Evolutionary conservation across 2,329 filamentous ascomycete species (phyloP).

Genomic region (Pseudocercospora eumusae): DNA sequence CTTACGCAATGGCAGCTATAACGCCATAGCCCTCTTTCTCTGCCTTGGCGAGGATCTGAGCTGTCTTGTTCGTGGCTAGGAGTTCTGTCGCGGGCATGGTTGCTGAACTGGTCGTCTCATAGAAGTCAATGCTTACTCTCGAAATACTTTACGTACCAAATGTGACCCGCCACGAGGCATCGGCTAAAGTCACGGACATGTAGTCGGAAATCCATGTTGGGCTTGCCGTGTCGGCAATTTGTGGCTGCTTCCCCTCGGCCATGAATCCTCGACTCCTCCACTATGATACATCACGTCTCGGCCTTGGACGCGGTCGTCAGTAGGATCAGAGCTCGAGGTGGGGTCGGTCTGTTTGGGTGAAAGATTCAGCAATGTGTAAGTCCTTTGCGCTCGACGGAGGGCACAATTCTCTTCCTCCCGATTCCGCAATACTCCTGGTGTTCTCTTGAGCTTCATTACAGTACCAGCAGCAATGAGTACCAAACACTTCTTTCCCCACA

Average conservation of each 20-base stretch:
- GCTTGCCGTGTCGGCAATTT: slow-evolving; percentile 9
- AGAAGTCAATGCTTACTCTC: background rate
- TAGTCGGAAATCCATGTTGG: slow-evolving; percentile 1
- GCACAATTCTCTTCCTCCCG: background rate
- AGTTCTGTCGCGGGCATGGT: slow-evolving; percentile 12
- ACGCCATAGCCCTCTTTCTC: slow-evolving; percentile 31
- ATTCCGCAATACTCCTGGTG: no score
- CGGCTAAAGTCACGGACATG: background rate
- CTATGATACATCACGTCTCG: slow-evolving; percentile 3
- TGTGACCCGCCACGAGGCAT: slow-evolving; percentile 1
- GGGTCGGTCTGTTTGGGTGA: slow-evolving; percentile 9
- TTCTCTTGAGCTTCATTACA: background rate
- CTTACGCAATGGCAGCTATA: slow-evolving; percentile 30
- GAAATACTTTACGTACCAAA: background rate
- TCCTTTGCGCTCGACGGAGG: background rate
- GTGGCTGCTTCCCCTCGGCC: slow-evolving; percentile 3
- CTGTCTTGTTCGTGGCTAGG: slow-evolving; percentile 24
- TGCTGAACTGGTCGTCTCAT: background rate
- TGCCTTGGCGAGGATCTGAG: slow-evolving; percentile 28
- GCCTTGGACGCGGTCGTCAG: slow-evolving; percentile 15
- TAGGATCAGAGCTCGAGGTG: slow-evolving; percentile 16
- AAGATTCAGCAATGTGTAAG: slow-evolving; percentile 5
- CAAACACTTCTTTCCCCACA: slow-evolving; percentile 57
- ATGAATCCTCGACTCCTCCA: background rate
- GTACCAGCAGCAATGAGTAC: slow-evolving; percentile 48